A percentile compares a stretch with the other conserved stretches of the same genome.
Conservation (phyloP, 441 rosid species). For the Gossypium laxum region DNA sequence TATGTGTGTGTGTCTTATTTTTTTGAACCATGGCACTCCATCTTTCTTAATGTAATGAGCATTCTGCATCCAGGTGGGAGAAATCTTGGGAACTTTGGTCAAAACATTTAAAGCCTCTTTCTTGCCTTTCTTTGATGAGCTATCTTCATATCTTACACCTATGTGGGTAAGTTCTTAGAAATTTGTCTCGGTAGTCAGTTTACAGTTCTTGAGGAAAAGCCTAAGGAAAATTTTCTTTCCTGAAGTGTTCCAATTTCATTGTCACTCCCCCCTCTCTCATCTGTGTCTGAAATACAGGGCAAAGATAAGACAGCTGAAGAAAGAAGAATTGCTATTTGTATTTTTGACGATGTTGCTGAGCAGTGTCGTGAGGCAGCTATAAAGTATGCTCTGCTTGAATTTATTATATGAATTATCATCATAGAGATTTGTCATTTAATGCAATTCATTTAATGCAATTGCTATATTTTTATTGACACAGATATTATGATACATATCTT, state of each 20-base stretch:
- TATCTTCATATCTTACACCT: conserved; percentile 87
- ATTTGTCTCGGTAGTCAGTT: background rate
- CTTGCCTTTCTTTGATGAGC: conserved; percentile 86
- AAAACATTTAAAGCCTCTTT: conserved; percentile 86
- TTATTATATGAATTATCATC: conserved; percentile 7
- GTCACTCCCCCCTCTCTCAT: background rate
- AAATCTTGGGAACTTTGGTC: conserved; percentile 91
- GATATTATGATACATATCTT: conserved; percentile 89
- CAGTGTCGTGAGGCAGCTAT: conserved; percentile 91
- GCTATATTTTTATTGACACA: conserved; percentile 24
- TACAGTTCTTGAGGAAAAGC: background rate
- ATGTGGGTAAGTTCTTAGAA: conserved; percentile 82
- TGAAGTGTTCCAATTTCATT: background rate
- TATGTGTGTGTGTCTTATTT: background rate
- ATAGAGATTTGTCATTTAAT: conserved; percentile 15
- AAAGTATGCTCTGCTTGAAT: conserved; percentile 43
- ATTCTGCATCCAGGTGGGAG: conserved; percentile 66
- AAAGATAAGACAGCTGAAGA: conserved; percentile 97
- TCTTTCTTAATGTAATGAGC: conserved; percentile 4
- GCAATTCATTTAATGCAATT: conserved; percentile 17
- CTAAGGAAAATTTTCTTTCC: background rate
- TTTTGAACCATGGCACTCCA: background rate
- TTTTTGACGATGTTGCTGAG: conserved; percentile 97
- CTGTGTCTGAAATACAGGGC: conserved; percentile 38
- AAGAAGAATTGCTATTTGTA: conserved; percentile 98